Conservation (phyloP, 331 rosid genomes). For the Dryas integrifolia region DNA sequence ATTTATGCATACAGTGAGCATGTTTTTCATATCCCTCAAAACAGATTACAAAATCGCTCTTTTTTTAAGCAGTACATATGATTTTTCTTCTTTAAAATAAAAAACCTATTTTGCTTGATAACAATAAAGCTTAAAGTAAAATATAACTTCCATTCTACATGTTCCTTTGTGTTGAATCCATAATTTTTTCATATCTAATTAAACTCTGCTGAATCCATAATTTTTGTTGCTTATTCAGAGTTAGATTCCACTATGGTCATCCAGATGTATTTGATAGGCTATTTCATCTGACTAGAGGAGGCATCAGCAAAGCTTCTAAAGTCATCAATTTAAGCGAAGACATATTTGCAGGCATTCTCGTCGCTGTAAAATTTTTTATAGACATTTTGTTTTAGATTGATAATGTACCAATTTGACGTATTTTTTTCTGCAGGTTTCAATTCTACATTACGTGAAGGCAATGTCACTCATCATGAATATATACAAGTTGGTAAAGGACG, state of each 20-base stretch:
- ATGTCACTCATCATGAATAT: conserved; percentile 94
- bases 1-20: neutral
- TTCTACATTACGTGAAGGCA: conserved; percentile 91
- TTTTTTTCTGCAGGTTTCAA: conserved; percentile 65
- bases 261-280: conserved; percentile 94
- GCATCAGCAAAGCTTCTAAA: conserved; percentile 94
- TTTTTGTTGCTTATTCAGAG: conserved; percentile 60
- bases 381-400: conserved; percentile 12
- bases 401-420: conserved; percentile 6
- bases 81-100: too few relatives aligned
- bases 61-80: too few relatives aligned
- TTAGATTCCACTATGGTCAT: conserved; percentile 96
- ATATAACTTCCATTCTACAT: too few relatives aligned
- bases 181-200: neutral
- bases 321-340: conserved; percentile 93
- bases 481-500: conserved; percentile 98
- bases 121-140: too few relatives aligned
- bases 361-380: conserved; percentile 5
- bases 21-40: conserved; percentile 7
- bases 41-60: neutral
- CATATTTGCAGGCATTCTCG: conserved; percentile 83
- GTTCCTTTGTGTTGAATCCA: too few relatives aligned
- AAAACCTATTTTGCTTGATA: too few relatives aligned
- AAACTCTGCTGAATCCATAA: conserved; percentile 21
- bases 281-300: conserved; percentile 97